Conservation (phyloP, 169 alveolate species). For the Cryptosporidium tyzzeri region DNA sequence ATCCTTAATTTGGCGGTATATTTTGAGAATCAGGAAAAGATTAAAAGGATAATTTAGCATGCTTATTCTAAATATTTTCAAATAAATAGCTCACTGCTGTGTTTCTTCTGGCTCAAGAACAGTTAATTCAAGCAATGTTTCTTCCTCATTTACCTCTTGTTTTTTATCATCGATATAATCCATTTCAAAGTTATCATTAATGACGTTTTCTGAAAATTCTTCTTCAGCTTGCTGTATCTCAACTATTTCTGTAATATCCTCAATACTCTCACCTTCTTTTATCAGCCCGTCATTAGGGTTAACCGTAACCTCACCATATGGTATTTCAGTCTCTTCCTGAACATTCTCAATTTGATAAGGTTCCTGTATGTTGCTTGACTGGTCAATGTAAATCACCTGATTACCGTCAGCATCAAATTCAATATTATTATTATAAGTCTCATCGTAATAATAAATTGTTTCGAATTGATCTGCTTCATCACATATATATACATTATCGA, state of each 20-base stretch:
- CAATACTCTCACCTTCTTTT: neutral
- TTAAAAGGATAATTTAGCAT: neutral
- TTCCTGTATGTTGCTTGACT: neutral
- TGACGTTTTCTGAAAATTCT: neutral
- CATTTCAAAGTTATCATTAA: neutral
- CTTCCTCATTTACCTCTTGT: neutral
- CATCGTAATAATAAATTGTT: constrained; percentile 47
- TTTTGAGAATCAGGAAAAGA: neutral
- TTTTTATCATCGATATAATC: neutral
- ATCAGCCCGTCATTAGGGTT: neutral
- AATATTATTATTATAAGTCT: neutral
- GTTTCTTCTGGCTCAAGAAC: neutral
- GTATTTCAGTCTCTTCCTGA: neutral
- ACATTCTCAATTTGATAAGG: neutral
- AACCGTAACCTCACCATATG: neutral
- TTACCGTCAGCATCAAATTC: neutral
- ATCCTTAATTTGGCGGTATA: neutral
- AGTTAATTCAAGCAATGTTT: neutral
- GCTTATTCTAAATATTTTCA: neutral
- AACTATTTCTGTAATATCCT: neutral
- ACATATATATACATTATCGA: constrained; percentile 25
- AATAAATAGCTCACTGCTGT: neutral
- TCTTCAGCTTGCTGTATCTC: neutral
- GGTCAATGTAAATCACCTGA: constrained; percentile 12
- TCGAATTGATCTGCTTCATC: constrained; percentile 53